phyloP scores from a whole-genome alignment of 75 land plant species.

The Pinus tabuliformis region DNA sequence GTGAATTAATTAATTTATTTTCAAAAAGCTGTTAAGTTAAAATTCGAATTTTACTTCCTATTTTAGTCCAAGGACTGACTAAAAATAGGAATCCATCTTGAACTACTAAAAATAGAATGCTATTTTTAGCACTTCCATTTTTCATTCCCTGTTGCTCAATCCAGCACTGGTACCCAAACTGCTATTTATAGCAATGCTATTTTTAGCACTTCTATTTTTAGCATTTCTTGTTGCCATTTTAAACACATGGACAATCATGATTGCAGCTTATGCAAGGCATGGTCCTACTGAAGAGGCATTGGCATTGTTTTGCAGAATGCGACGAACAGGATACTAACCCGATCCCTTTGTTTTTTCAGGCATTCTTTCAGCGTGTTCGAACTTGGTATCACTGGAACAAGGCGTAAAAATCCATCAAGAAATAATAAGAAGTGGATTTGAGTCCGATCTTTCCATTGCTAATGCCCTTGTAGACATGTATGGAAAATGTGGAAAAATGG shows the following conservation, averaged over 20 bases:
- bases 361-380: slow-evolving; percentile 49
- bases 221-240: no score
- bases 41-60: no score
- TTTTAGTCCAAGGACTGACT: no score
- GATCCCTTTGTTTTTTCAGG: slow-evolving; percentile 44
- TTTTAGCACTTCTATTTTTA: no score
- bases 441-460: slow-evolving; percentile 14
- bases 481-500: slow-evolving; percentile 13
- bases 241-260: slow-evolving; percentile 20
- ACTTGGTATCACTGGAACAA: slow-evolving; percentile 5
- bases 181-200: no score
- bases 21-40: no score
- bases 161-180: no score
- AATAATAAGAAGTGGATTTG: slow-evolving; percentile 23
- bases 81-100: no score
- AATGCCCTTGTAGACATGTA: slow-evolving; percentile 39
- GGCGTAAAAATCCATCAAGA: slow-evolving; percentile 25
- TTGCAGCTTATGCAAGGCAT: slow-evolving; percentile 23
- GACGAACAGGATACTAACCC: slow-evolving; percentile 30
- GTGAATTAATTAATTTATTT: no score
- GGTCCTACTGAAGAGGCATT: slow-evolving; percentile 23
- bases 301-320: slow-evolving; percentile 29
- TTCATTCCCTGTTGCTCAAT: no score
- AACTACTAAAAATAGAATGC: no score
- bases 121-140: no score